phyloP scores from a whole-genome alignment of 2,329 filamentous ascomycete genomes.

The Xylariomycetidae sp. region DNA sequence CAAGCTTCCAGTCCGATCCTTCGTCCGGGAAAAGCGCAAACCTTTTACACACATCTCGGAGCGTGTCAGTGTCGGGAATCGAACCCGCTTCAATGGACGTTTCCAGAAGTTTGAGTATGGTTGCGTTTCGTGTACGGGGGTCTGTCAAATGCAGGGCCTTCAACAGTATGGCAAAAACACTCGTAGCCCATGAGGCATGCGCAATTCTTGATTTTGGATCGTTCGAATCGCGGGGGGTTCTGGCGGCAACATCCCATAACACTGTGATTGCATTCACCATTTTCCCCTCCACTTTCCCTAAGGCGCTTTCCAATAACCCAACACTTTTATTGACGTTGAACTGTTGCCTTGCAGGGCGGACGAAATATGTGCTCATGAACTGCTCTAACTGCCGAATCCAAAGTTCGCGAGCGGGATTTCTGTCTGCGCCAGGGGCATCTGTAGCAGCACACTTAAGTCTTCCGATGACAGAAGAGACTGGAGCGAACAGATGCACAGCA shows the following conservation, averaged over 20 bases:
- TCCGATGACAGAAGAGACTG: constrained; percentile 35
- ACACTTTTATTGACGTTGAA: constrained; percentile 41
- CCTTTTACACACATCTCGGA: constrained; percentile 27
- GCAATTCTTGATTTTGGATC: constrained; percentile 25
- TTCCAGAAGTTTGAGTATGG: constrained; percentile 27
- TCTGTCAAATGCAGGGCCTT: constrained; percentile 13
- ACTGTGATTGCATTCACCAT: constrained; percentile 35
- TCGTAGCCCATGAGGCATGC: constrained; percentile 22
- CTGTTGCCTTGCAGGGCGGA: constrained; percentile 44
- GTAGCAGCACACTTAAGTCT: constrained; percentile 30
- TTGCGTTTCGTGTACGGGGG: constrained; percentile 17
- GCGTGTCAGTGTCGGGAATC: constrained; percentile 25
- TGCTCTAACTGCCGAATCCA: constrained; percentile 45
- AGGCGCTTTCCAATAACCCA: constrained; percentile 35
- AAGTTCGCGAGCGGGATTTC: constrained; percentile 21
- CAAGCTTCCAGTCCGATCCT: constrained; percentile 33
- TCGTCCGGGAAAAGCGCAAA: constrained; percentile 20
- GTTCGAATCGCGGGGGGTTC: constrained; percentile 20
- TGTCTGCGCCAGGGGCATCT: constrained; percentile 13
- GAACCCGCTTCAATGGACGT: constrained; percentile 29
- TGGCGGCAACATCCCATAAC: constrained; percentile 32
- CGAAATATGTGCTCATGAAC: constrained; percentile 47
- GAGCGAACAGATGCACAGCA: constrained; percentile 40
- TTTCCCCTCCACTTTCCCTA: constrained; percentile 33
- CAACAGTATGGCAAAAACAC: constrained; percentile 20